A percentile compares a stretch with the other conserved stretches of the same genome.
Evolutionary conservation across 345 rosid genomes (phyloP).

Genomic region (Syzygium oleosum): DNA sequence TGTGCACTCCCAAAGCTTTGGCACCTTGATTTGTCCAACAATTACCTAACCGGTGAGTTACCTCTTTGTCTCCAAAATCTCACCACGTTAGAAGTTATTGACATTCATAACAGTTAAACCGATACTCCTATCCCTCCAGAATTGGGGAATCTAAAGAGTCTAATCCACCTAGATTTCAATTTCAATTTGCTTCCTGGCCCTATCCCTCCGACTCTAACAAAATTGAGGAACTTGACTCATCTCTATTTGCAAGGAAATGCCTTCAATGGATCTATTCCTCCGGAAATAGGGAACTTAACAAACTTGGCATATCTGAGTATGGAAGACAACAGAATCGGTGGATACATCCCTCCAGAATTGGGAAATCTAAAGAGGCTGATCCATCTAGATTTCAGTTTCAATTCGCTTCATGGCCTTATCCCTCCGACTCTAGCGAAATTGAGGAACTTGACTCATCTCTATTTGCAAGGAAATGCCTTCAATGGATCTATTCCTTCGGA

Average conservation of each 20-base stretch:
- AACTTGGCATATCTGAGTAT: too few species aligned
- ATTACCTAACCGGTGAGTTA: background rate
- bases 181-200: background rate
- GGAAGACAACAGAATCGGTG: too few species aligned
- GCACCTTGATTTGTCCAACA: background rate
- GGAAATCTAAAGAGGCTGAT: too few species aligned
- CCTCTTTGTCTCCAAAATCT: background rate
- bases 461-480: too few species aligned
- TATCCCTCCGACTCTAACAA: background rate
- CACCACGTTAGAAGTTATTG: background rate
- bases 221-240: background rate
- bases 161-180: background rate
- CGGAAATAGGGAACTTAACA: too few species aligned
- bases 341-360: accelerated
- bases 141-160: background rate
- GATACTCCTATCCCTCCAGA: background rate
- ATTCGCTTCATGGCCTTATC: too few species aligned
- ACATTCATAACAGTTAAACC: background rate
- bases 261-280: too few species aligned
- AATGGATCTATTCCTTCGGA: too few species aligned
- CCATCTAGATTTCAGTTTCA: too few species aligned
- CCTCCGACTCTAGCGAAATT: too few species aligned
- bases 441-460: too few species aligned
- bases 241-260: too few species aligned
- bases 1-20: background rate